Conservation (phyloP, 2,329 filamentous ascomycete genomes). For the Canariomyces notabilis region DNA sequence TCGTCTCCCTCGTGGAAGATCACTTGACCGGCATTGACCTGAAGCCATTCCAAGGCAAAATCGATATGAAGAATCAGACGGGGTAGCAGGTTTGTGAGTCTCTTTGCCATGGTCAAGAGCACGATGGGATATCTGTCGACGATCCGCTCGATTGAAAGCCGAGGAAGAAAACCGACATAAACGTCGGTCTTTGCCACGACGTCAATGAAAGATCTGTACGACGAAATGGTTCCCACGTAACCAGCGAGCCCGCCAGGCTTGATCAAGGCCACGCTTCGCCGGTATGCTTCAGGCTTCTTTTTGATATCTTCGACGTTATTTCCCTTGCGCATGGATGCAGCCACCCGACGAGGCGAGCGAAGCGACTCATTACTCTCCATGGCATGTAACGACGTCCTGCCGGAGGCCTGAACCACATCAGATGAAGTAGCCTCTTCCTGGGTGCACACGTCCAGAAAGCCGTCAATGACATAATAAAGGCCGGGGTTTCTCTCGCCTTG, state of each 20-base stretch:
- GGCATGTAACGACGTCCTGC: conserved; percentile 31
- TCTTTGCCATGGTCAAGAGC: conserved; percentile 90
- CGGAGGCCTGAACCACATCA: conserved; percentile 38
- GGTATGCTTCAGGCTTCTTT: conserved; percentile 43
- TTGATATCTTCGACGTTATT: conserved; percentile 33
- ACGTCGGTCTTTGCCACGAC: conserved; percentile 97
- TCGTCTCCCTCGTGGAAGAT: conserved; percentile 92
- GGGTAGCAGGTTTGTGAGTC: conserved; percentile 82
- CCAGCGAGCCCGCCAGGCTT: conserved; percentile 93
- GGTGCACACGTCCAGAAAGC: conserved; percentile 92
- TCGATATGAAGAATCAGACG: conserved; percentile 92
- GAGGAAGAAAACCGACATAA: conserved; percentile 90
- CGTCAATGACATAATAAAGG: conserved; percentile 95
- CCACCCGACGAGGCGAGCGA: conserved; percentile 4
- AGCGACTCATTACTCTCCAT: conserved; percentile 32
- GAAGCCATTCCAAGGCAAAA: conserved; percentile 96
- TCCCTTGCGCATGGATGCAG: conserved; percentile 21
- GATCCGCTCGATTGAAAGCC: conserved; percentile 80
- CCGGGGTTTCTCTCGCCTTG: conserved; percentile 96
- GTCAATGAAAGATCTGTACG: conserved; percentile 92
- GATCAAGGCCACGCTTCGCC: conserved; percentile 77
- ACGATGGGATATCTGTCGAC: conserved; percentile 91
- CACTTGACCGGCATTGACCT: conserved; percentile 90
- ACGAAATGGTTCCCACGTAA: conserved; percentile 90
- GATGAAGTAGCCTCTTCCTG: conserved; percentile 55